Evolutionary conservation across 1,284 basidiomycete species (phyloP), one percentile per base, ranked within the genome.

Genomic region (Cerioporus squamosus): DNA sequence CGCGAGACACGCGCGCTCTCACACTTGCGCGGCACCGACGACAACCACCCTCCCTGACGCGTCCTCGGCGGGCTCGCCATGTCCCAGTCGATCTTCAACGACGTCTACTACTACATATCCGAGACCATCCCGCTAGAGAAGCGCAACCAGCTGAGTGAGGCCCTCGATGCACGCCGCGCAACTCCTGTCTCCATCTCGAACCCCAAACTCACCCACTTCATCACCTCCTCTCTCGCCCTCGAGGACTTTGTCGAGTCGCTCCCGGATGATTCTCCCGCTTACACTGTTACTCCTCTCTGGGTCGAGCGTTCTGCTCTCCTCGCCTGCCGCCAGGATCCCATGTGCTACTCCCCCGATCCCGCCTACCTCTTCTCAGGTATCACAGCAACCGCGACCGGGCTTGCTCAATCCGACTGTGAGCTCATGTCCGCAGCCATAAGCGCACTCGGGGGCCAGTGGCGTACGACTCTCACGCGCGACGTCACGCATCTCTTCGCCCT

Each of bases 401-500:
- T 91, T 8, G 81, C 85, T 5, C 55, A 75, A 2, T 69, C 83
- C 6, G 93, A 95, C 71, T 74, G 83, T 40, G 91, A 94, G 67
- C 83, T 91, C 6, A 82, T 95, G 42, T 82, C 82, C 1, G 88
- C 86, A 0, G 89, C 86, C 0, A 86, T 95, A 44, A 77, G 81
- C 1, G 83, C 87, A 0, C 82, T 93, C n/a, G 94, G 95, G 0
- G 94, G 95, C 3, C 88, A 91, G 70, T 94, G 86, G 84, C 82
- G 90, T 15, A 76, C 78, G 1, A 86, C 85, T 5, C 81, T 94
- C 51, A 93, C 92, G 0, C 82, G 83, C 57, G 94, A 96, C 62
- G 88, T 94, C 39, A 95, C 94, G 1, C 94, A 96, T 71, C 81
- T 95, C 47, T 90, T 96, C 65, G 85, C 86, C 29, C 72, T 88